Evolutionary conservation across 768 basidiomycete species (phyloP), one percentile per base, ranked within the genome.

Genomic region (Serendipita sp.): DNA sequence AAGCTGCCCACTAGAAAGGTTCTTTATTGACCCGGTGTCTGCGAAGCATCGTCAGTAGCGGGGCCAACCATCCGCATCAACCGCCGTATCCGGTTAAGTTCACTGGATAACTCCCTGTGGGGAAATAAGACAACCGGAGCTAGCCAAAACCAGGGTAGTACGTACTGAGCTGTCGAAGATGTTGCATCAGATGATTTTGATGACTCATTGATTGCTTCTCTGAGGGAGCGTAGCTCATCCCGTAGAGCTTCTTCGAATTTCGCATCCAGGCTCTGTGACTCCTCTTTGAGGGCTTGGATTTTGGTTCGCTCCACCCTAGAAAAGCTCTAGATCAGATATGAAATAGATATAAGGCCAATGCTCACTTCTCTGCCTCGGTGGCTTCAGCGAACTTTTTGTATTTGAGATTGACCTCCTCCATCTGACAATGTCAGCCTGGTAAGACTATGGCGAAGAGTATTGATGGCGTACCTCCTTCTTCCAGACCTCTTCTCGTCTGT

Each of bases 41-140:
- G n/a, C 2, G 63, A 41, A 7, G 30, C n/a, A 18, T 64, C 63
- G 15, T 64, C 48, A 18, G 4, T 38, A 13, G 44, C 10, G 15
- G 52, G 64, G 10, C 68, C 68, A 13, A 64, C 66, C 13, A 68
- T 47, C 63, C 68, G 85, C 83, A 91, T 89, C 45, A 91, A 78
- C 68, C 88, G 79, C 70, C 85, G 79, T 70, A 91, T 74, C 65
- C 86, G 78, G 58, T 82, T 80, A 51, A 90, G 76, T 71, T 90
- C 88, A 34, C 77, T 75, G 3, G 85, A 76, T 35, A 89, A 72
- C 36, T 76, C 74, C 70, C 87, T 88, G 69, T 32, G 64, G 44
- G 66, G 48, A 38, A 67, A 16, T 63, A 38, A 66, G 47, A 44
- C 45, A 52, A 65, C 64, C 64, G 71, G 60, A 58, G 54, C 66